Evolutionary conservation across 2,329 filamentous ascomycete species (phyloP), one percentile per base, ranked within the genome.

Genomic region (Gnomoniopsis smithogilvyi): DNA sequence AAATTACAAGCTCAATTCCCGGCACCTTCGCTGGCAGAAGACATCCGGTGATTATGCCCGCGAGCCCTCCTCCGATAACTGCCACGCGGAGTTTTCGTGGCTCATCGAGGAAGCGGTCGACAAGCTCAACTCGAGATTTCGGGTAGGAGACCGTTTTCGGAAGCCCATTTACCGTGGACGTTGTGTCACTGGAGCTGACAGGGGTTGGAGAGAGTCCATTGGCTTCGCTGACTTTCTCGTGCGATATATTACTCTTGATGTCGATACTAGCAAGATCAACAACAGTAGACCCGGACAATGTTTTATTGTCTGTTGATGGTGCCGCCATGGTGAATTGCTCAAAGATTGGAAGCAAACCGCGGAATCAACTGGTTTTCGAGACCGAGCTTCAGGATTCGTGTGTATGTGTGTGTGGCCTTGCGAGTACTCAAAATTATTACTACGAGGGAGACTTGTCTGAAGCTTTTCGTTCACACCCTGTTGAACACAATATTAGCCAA

Each of bases 1-100:
- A 84, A 41, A 90, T 85, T 0, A 79, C 83, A 60, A 92, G 71
- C 48, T 89, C 74, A 51, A 91, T 81, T 0, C 81, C 80, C 0
- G 89, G 88, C 0, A 92, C 83, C 63, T 92, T 92, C 11, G 75
- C 80, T 0, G 88, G 88, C 1, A 92, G 74, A 10, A 91, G 71
- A 8, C 86, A 78, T 0, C 87, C 89, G 1, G 88, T 84, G 4
- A 82, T 80, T 38, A 89, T 79, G 3, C 87, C 87, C 0, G 84
- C 72, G 0, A 90, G 71, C 0, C 87, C 87, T 10, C 85, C 86
- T 1, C 87, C 87, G 34, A 90, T 81, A 0, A 90, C 79, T 0
- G 80, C 83, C 1, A 88, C 85, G 51, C 78, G 75, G 41, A 82
- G 70, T 6, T 74, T 68, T 33, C 78, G 72, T 1, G 79, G 74